Evolutionary conservation across 2,329 filamentous ascomycete genomes (phyloP), one percentile per base, ranked within the genome.

Genomic region (Claviceps spartinae): DNA sequence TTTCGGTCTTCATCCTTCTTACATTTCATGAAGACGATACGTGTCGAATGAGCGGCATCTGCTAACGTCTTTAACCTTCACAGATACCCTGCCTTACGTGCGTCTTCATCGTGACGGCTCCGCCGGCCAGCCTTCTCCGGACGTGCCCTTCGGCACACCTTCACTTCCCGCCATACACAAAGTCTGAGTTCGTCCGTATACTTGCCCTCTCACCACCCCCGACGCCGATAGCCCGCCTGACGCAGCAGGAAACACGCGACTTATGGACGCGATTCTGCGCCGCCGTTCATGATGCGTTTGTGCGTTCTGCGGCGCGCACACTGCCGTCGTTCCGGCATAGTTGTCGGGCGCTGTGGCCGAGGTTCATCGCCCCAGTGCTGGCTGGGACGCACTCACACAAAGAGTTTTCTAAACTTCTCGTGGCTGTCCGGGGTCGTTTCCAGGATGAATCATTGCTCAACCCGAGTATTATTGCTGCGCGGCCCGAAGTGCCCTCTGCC

Each of bases 211-310:
- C 67, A 2, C 71, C 72, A 2, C 20, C 41, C 20, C 71, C 73
- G 0, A 54, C 61, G 1, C 54, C 69, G 11, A 73, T 71, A 58
- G 69, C 64, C 61, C 81, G 72, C 69, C 82, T 71, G 22, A 73
- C 70, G 2, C 58, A 64, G 47, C 67, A 71, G 47, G 77, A 81
- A 54, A 84, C 84, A 9, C 64, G 69, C 24, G 85, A 85, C 67
- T 77, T 91, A 16, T 93, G 86, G 85, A 72, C 80, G 14, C 82
- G 88, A 45, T 97, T 95, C 71, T 81, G 84, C 55, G 81, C 81
- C 48, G 87, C 88, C 4, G 82, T 95, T 14, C 93, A 94, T 75
- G 93, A 98, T 63, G 82, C 90, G 1, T 74, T 97, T 13, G 81
- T 85, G 48, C 87, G 85, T 56, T 82, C 88, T 47, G 88, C 88